Base-by-base conservation (phyloP, 345 rosid genomes). In the Hirschfeldia incana region DNA sequence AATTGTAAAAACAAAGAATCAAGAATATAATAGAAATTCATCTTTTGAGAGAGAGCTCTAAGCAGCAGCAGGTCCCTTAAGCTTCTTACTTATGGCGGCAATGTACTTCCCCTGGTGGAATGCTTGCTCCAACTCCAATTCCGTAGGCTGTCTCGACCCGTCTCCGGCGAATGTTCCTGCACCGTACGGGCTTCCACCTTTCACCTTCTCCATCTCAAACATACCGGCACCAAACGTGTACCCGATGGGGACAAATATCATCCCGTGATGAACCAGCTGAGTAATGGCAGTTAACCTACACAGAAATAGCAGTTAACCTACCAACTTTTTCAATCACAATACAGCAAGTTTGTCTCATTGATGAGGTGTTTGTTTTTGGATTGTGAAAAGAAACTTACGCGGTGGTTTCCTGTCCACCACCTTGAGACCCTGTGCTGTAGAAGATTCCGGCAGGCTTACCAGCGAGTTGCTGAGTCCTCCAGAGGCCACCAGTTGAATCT, bases 361-460 rank as follows among this genome's bases (percentile, higher is more conserved):
- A 29, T 6, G n/a, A 39, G 28, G 4, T 57, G 15, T 11, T 33
- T 60, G 12, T 44, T 55, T 8, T 69, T n/a, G 21, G 39, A 69
- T 16, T 3, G 69, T 0, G 1, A 62, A 69, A 62, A 33, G 53
- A 49, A 61, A 69, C 93, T 87, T 81, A 94, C 97, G 98, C 88
- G 7, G 98, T 94, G 59, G 97, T 94, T 81, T 94, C 98, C 76
- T 94, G 98, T 17, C 97, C 98, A 16, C 97, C 97, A 8, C 97
- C 97, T 84, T 94, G 97, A 76, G 98, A 91, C 13, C 97, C 98
- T 6, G 97, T 94, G 89, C 97, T 92, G 82, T 84, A 92, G 84
- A 94, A 94, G 75, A 94, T 82, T 32, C 98, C 97, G 2, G 98
- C 98, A 69, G 98, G 97, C 76, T 91, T 94, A 67, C 98, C 98